These are phyloP conservation scores for Brasenia schreberi DNA, from an alignment of 164 flowering plant species.

Conservation along the genomic window DNA sequence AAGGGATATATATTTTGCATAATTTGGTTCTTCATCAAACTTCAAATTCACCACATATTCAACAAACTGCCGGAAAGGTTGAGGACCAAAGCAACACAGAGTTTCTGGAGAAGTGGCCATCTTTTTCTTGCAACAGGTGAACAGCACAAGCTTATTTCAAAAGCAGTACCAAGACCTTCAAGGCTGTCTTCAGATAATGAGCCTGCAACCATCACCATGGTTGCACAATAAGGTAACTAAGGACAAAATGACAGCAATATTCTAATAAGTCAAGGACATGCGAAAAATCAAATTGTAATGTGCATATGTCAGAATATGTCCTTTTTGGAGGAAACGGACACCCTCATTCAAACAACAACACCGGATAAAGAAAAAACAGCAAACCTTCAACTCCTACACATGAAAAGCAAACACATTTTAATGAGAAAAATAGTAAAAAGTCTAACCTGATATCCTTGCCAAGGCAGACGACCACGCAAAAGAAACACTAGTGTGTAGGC, in stretches of 20 bases:
- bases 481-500: conserved; percentile 92
- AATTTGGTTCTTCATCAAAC: conserved; percentile 92
- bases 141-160: not conserved
- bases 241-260: no score
- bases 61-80: conserved; percentile 69
- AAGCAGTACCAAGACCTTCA: not conserved
- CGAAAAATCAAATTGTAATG: not conserved
- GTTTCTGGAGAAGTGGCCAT: conserved; percentile 87
- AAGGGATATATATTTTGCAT: conserved; percentile 80
- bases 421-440: not conserved
- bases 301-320: no score
- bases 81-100: conserved; percentile 75
- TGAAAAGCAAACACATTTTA: not conserved
- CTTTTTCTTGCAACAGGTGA: conserved; percentile 56
- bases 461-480: conserved; percentile 82
- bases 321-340: not conserved
- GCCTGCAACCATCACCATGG: not conserved
- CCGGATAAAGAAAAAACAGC: not conserved
- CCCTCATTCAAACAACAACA: not conserved
- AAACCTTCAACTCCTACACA: not conserved
- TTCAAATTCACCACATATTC: conserved; percentile 81
- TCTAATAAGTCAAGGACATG: not conserved
- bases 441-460: conserved; percentile 96
- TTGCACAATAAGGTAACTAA: no score
- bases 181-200: not conserved